Evolutionary conservation across 768 basidiomycete species (phyloP), one percentile per base, ranked within the genome.

Genomic region (Suillus americanus): DNA sequence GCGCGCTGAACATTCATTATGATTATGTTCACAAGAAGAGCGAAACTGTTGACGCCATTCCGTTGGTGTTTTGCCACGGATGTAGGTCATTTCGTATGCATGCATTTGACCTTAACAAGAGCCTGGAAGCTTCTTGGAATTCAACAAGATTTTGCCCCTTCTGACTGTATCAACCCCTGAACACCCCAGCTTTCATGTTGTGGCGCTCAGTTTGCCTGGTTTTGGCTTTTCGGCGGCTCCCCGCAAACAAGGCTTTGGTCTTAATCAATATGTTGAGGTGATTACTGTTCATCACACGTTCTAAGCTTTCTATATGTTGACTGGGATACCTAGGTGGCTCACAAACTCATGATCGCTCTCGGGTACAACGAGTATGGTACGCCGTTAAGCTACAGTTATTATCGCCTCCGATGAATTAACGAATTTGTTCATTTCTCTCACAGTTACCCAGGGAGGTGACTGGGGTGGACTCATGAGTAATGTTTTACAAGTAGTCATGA

Each of bases 91-190:
- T 25, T 50, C 23, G 9, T 25, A 38, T 57, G 2, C 9, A 16
- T 2, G 16, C 37, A 25, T 25, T 14, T 57, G 2, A 38, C 37
- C 37, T 25, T 18, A 23, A 37, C 14, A 63, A 87, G 87, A 89
- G 88, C 86, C 87, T 0, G 87, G 88, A 61, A 79, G 82, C 62
- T 86, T 88, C 70, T 62, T 83, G 25, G 87, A 89, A 74, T 83
- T 81, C 9, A 71, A 76, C 48, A 89, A 88, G 75, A 75, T 89
- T 25, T 51, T 54, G 53, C 85, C 86, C 3, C 69, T 87, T 5
- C 73, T 90, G 64, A 77, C 81, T 0, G 72, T 77, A 28, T 72
- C 74, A 0, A 77, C 79, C 1, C 62, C 75, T 3, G 74, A 79
- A 0, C 78, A 83, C 5, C 87, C 87, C 1, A 84, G 80, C 60